Base-by-base conservation (phyloP, 495 filamentous ascomycete species). In the Hypoxylon lienhwacheense region DNA sequence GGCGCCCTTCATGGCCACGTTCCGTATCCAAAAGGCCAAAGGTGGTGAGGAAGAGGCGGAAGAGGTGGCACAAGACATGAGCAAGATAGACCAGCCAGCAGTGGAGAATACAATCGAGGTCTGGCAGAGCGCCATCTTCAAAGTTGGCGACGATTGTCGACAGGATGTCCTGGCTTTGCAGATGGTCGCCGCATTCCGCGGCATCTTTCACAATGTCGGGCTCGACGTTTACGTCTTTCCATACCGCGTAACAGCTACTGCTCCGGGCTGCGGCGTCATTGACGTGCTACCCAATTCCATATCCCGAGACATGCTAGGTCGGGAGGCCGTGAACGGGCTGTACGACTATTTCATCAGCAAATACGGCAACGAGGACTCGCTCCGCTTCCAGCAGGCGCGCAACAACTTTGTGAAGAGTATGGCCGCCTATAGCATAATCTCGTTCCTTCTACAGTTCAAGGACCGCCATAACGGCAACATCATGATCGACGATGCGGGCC, bases 61-160 rank as follows among this genome's bases (percentile, higher is more conserved):
- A 50, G 78, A 77, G 15, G 58, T 73, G 52, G 61, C 70, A 1
- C 66, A 70, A 50, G 69, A 73, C 8, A 45, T 61, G 26, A 64
- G 56, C 59, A 71, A 71, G 48, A 67, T 64, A 19, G 60, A 49
- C 1, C 50, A 59, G 12, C 50, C 58, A 32, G 40, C 65, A 50
- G 10, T 63, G 54, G 72, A 74, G 4, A 72, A 80, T 49, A 87
- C 87, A 0, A 84, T 90, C 46, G 95, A 97, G 70, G 86, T 95
- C 10, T 97, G 93, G 95, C 93, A 97, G 70, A 95, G 91, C 2
- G 95, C 95, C 11, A 99, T 99, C 66, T 99, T 99, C 83, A 99
- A 99, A 70, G 95, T 99, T 47, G 95, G 95, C 14, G 95, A 99
- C 66, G 95, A 99, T 67, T 97, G 95, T 66, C 86, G 95, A 32